Conservation (phyloP, 2,329 filamentous ascomycete species). For the Coleophoma cylindrospora region DNA sequence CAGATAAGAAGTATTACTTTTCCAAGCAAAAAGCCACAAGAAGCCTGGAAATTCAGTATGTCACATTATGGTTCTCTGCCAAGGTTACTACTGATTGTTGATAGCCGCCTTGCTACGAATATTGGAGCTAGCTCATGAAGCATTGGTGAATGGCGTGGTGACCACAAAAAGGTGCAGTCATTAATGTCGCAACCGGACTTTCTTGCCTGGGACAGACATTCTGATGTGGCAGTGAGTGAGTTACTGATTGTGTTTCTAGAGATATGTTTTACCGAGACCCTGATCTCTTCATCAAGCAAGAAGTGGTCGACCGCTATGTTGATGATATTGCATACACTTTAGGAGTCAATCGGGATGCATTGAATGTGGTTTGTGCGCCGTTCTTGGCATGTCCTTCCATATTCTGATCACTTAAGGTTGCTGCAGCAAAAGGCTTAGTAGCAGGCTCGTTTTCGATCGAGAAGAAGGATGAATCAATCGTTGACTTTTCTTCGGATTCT, state of each 20-base stretch:
- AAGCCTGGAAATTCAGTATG: constrained; percentile 49
- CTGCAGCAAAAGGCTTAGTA: constrained; percentile 68
- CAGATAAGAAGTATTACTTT: constrained; percentile 29
- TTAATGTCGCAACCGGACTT: no score
- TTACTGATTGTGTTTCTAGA: constrained; percentile 34
- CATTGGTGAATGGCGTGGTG: constrained; percentile 46
- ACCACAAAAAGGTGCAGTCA: constrained; percentile 55
- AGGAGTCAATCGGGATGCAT: constrained; percentile 52
- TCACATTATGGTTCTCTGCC: constrained; percentile 10
- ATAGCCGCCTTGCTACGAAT: constrained; percentile 53
- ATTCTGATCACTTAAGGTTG: constrained; percentile 45
- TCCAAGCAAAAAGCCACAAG: constrained; percentile 40
- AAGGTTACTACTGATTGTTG: constrained; percentile 4
- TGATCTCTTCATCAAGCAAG: constrained; percentile 65
- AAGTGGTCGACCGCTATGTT: constrained; percentile 64
- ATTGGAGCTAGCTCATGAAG: constrained; percentile 54
- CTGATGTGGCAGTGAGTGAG: background rate
- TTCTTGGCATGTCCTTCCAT: background rate
- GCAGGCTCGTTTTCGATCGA: constrained; percentile 50
- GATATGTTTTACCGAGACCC: constrained; percentile 78
- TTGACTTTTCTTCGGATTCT: constrained; percentile 31
- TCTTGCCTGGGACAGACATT: no score
- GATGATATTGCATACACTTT: constrained; percentile 72
- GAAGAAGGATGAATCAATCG: constrained; percentile 36
- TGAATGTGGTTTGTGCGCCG: constrained; percentile 61